phyloP scores from a whole-genome alignment of 169 alveolate genomes.

The Pseudocohnilembus persalinus region DNA sequence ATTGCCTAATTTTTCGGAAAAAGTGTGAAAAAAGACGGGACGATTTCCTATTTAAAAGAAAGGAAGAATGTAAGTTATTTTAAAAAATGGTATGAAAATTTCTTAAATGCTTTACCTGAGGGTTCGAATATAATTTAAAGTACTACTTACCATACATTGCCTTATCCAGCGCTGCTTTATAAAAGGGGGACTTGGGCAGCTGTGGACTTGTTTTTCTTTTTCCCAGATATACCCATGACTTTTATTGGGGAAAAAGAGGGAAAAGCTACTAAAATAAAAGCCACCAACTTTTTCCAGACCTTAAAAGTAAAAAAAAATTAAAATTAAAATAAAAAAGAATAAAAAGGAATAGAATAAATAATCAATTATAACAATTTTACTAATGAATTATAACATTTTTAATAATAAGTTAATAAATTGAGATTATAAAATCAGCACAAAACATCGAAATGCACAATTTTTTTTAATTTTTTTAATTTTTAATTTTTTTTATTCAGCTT shows the following conservation, averaged over 20 bases:
- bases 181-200: slow-evolving; percentile 91
- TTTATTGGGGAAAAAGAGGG: slow-evolving; percentile 88
- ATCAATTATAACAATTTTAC: too few species aligned
- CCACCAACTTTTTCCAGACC: slow-evolving; percentile 57
- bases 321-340: too few species aligned
- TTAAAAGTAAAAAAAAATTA: neutral
- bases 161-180: slow-evolving; percentile 87
- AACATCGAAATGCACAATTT: too few species aligned
- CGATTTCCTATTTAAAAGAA: slow-evolving; percentile 42
- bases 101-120: slow-evolving; percentile 63
- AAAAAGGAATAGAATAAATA: too few species aligned
- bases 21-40: slow-evolving; percentile 80
- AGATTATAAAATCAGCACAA: too few species aligned
- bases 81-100: slow-evolving; percentile 70
- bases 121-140: slow-evolving; percentile 78
- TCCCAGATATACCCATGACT: slow-evolving; percentile 85
- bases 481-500: too few species aligned
- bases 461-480: too few species aligned
- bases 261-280: slow-evolving; percentile 69
- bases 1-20: slow-evolving; percentile 77
- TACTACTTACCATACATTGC: slow-evolving; percentile 84
- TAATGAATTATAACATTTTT: too few species aligned
- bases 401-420: too few species aligned
- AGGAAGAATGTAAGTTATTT: slow-evolving; percentile 55
- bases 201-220: slow-evolving; percentile 81